Evolutionary conservation across 2,329 filamentous ascomycete species (phyloP).

Genomic region (Fusarium sp.): DNA sequence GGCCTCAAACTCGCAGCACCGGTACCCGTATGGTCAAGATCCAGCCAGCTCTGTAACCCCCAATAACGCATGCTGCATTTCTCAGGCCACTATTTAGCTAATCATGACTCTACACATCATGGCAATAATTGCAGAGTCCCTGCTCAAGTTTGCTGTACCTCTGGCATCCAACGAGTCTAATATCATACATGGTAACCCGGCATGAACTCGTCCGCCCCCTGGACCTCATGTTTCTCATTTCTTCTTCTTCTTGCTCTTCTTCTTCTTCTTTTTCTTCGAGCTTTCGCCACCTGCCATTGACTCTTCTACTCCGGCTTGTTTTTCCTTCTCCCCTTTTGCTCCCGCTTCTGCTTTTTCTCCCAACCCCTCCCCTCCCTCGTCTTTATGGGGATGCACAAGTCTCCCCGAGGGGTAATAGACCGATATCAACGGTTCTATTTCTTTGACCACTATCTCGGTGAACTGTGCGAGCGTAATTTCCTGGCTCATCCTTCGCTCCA

Average conservation of each 20-base stretch:
- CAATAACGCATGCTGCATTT: background rate
- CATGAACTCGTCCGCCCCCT: background rate
- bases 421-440: background rate
- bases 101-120: background rate
- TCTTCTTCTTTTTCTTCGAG: slow-evolving; percentile 32
- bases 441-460: background rate
- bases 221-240: background rate
- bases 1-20: background rate
- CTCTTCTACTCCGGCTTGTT: background rate
- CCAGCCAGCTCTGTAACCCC: background rate
- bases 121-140: background rate
- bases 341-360: background rate
- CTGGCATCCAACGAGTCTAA: background rate
- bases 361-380: background rate
- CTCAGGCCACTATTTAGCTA: background rate
- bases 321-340: background rate
- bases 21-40: background rate
- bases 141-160: background rate
- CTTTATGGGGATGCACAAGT: background rate
- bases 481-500: background rate
- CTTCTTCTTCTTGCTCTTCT: slow-evolving; percentile 30
- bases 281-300: background rate
- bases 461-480: background rate
- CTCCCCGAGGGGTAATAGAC: background rate
- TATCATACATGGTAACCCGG: background rate